Conservation (phyloP, 75 land plant genomes). For the Sequoiadendron giganteum region DNA sequence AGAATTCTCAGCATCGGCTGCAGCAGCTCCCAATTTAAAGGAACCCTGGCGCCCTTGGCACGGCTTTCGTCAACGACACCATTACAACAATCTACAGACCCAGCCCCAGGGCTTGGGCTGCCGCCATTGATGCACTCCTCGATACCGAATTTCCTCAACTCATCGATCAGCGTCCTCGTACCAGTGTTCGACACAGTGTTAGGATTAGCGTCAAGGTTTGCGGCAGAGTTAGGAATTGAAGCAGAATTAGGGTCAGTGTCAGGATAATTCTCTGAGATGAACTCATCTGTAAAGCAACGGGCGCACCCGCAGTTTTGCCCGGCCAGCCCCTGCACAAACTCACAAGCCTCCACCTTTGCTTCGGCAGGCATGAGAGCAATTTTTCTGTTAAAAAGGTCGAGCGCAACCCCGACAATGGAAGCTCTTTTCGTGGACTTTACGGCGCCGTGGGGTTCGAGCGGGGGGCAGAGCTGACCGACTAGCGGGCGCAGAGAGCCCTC, state of each 20-base stretch:
- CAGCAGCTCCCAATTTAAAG: slow-evolving; percentile 84
- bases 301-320: slow-evolving; percentile 59
- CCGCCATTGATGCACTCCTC: not conserved
- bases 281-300: slow-evolving; percentile 13
- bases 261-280: not conserved
- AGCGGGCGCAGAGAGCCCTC: not conserved
- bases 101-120: not conserved
- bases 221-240: not conserved
- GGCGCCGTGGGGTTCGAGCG: slow-evolving; percentile 87
- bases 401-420: slow-evolving; percentile 71
- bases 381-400: slow-evolving; percentile 70
- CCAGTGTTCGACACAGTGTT: not conserved
- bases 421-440: slow-evolving; percentile 94
- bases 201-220: too few relatives aligned
- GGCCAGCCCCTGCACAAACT: slow-evolving; percentile 60
- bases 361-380: slow-evolving; percentile 77
- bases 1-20: slow-evolving; percentile 84
- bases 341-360: slow-evolving; percentile 85
- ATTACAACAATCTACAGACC: not conserved
- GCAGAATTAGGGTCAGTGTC: not conserved
- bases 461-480: slow-evolving; percentile 54
- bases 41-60: slow-evolving; percentile 46
- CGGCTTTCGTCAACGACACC: not conserved
- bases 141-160: not conserved
- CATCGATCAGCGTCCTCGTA: not conserved